These are phyloP conservation scores for Talinum fruticosum DNA, from an alignment of 148 eudicot genomes.

Conservation along the genomic window DNA sequence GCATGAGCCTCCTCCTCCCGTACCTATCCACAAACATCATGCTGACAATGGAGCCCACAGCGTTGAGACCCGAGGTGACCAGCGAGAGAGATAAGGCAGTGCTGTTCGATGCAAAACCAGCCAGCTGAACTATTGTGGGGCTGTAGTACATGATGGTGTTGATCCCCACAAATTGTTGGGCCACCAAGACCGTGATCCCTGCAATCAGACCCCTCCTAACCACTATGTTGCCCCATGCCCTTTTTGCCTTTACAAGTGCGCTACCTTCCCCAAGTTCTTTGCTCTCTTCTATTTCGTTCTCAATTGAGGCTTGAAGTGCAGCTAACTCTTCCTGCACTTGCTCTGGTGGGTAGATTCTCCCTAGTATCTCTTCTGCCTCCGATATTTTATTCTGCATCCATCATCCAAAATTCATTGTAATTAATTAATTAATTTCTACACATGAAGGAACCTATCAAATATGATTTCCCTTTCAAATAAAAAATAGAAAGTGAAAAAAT, in stretches of 20 bases:
- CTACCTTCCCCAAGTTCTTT: conserved; percentile 31
- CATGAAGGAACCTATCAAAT: neutral
- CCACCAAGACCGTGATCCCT: conserved; percentile 67
- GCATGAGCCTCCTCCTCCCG: conserved; percentile 79
- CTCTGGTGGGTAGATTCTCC: conserved; percentile 57
- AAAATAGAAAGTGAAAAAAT: neutral
- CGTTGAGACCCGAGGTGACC: conserved; percentile 76
- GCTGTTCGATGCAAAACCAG: conserved; percentile 71
- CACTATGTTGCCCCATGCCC: conserved; percentile 46
- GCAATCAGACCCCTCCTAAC: conserved; percentile 78
- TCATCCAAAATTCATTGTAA: neutral
- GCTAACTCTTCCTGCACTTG: conserved; percentile 63
- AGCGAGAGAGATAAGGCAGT: conserved; percentile 83
- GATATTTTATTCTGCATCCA: conserved; percentile 36
- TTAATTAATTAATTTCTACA: neutral
- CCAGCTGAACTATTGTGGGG: conserved; percentile 69
- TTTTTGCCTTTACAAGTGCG: conserved; percentile 41
- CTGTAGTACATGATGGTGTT: conserved; percentile 73
- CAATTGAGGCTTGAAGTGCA: conserved; percentile 53
- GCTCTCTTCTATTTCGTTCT: conserved; percentile 47
- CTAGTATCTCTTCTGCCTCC: conserved; percentile 66
- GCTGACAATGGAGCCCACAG: conserved; percentile 60
- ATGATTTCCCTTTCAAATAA: no score
- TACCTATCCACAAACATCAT: conserved; percentile 71
- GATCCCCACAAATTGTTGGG: conserved; percentile 64